A percentile compares a stretch with the other conserved stretches of the same genome.
Evolutionary conservation across 1,284 basidiomycete genomes (phyloP).

Genomic region (Apiotrichum montevideense): DNA sequence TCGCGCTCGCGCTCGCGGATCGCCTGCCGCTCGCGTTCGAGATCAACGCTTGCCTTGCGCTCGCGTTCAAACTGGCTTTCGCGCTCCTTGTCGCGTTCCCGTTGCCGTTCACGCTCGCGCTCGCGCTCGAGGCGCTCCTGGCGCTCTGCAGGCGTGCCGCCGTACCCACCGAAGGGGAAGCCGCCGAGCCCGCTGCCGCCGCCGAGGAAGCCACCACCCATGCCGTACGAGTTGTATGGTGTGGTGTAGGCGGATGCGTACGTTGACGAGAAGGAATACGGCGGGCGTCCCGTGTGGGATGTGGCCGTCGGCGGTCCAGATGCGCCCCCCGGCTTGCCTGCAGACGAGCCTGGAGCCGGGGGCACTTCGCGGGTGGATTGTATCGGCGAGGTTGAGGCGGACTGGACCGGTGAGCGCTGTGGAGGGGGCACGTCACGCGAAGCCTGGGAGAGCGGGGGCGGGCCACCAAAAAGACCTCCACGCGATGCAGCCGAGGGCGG

Average conservation of each 20-base stretch:
- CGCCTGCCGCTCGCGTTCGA: constrained; percentile 1
- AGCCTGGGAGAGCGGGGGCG: constrained; percentile 10
- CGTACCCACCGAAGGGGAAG: constrained; percentile 7
- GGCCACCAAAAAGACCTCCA: constrained; percentile 12
- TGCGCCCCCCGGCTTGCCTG: not conserved
- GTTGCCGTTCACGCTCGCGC: constrained; percentile 7
- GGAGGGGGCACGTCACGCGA: constrained; percentile 9
- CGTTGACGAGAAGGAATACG: constrained; percentile 18
- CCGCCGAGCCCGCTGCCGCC: constrained; percentile 1
- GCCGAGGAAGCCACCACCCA: not conserved
- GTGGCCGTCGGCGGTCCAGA: not conserved
- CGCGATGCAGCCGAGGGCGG: constrained; percentile 5
- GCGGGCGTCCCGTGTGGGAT: constrained; percentile 10
- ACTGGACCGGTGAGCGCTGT: constrained; percentile 16
- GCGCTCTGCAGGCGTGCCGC: not conserved
- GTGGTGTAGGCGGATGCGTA: constrained; percentile 20
- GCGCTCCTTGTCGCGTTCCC: constrained; percentile 3
- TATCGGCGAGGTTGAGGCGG: constrained; percentile 8
- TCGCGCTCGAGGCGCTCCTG: constrained; percentile 1
- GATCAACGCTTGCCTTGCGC: not conserved
- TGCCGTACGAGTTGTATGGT: constrained; percentile 14
- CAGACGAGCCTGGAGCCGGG: not conserved
- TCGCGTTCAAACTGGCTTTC: constrained; percentile 8
- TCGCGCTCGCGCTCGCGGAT: not conserved
- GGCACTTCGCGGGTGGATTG: constrained; percentile 7